Evolutionary conservation across 495 filamentous ascomycete species (phyloP).

Genomic region (Penicillium cinerascens): DNA sequence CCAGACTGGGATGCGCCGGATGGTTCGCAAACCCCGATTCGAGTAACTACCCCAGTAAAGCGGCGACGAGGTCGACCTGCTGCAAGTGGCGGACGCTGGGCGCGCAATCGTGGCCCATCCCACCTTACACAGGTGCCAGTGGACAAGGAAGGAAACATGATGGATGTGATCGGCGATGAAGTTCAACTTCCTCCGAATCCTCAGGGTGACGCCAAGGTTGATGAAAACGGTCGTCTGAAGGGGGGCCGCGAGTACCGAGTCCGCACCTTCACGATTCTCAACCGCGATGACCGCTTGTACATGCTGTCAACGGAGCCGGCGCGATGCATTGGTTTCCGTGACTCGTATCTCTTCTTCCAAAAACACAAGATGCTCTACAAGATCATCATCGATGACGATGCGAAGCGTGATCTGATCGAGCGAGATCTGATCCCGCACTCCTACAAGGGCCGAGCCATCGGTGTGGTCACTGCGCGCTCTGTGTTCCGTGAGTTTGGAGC

Average conservation of each 20-base stretch:
- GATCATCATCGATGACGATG: conserved; percentile 89
- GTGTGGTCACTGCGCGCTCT: conserved; percentile 92
- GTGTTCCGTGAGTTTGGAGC: conserved; percentile 97
- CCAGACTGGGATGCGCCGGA: conserved; percentile 69
- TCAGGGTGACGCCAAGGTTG: conserved; percentile 89
- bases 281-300: conserved; percentile 82
- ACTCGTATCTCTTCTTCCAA: conserved; percentile 97
- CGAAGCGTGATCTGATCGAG: conserved; percentile 90
- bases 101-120: conserved; percentile 63
- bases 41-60: conserved; percentile 56
- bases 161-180: conserved; percentile 90
- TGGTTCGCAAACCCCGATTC: conserved; percentile 50
- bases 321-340: conserved; percentile 91
- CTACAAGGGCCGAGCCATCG: conserved; percentile 97
- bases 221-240: conserved; percentile 75
- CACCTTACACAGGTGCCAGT: conserved; percentile 78
- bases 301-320: conserved; percentile 98
- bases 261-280: conserved; percentile 83
- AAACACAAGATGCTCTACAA: conserved; percentile 94
- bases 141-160: conserved; percentile 91
- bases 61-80: conserved; percentile 65
- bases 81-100: conserved; percentile 66
- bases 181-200: conserved; percentile 81
- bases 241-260: conserved; percentile 89
- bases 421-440: conserved; percentile 92